These are phyloP conservation scores for Mucuna pruriens DNA, from an alignment of 306 rosid genomes.

Conservation along the genomic window DNA sequence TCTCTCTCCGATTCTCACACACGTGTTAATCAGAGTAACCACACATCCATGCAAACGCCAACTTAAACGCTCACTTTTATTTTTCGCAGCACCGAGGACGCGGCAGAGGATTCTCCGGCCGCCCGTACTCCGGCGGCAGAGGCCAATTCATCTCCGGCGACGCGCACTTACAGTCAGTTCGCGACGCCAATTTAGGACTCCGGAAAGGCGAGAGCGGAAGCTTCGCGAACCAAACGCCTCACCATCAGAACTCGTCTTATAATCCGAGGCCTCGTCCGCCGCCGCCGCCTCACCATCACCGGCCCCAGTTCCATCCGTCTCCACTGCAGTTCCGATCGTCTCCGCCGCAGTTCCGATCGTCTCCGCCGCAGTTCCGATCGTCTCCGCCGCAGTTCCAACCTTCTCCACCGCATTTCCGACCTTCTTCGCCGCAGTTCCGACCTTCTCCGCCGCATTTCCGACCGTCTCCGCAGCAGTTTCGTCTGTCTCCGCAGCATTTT, in stretches of 20 bases:
- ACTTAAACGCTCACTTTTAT: not conserved
- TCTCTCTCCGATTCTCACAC: not conserved
- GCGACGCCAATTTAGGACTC: slow-evolving; percentile 60
- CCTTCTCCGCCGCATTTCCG: slow-evolving; percentile 25
- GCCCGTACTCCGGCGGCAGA: slow-evolving; percentile 50
- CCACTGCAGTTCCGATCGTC: slow-evolving; percentile 10
- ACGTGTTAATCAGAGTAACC: not conserved
- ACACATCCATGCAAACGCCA: not conserved
- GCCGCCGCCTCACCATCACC: slow-evolving; percentile 25
- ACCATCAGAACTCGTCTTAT: slow-evolving; percentile 31
- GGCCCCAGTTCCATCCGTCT: slow-evolving; percentile 38
- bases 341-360: not conserved
- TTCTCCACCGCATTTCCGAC: not conserved
- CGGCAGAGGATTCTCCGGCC: slow-evolving; percentile 59
- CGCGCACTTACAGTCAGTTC: slow-evolving; percentile 59
- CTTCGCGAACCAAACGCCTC: slow-evolving; percentile 43
- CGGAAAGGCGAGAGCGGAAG: slow-evolving; percentile 57
- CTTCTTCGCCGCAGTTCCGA: slow-evolving; percentile 39
- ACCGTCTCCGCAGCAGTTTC: not conserved
- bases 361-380: slow-evolving; percentile 1
- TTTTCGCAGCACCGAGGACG: slow-evolving; percentile 67
- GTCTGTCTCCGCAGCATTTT: too few species aligned
- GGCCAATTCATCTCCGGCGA: slow-evolving; percentile 60
- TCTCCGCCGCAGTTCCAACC: slow-evolving; percentile 23
- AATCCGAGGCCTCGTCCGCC: slow-evolving; percentile 34